phyloP scores from a whole-genome alignment of 2,329 filamentous ascomycete genomes.

The Clonostachys rosea region DNA sequence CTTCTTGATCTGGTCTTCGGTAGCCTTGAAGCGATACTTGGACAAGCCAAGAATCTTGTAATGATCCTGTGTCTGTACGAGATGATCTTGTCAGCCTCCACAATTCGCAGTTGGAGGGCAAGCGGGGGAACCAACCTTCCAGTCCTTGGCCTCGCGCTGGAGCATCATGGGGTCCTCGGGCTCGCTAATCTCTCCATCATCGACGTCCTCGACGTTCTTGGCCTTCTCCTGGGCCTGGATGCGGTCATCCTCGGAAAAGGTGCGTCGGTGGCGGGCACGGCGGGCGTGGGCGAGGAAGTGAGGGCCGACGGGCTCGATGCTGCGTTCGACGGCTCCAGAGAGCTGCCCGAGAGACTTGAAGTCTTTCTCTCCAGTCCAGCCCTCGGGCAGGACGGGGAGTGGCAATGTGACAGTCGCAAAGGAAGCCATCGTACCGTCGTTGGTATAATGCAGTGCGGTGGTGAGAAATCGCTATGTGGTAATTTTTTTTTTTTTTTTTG shows the following conservation, averaged over 20 bases:
- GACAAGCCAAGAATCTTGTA: constrained; percentile 93
- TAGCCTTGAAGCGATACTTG: constrained; percentile 89
- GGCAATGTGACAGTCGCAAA: constrained; percentile 56
- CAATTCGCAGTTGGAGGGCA: background rate
- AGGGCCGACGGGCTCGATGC: constrained; percentile 92
- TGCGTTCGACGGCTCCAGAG: constrained; percentile 74
- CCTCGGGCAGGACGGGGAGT: constrained; percentile 71
- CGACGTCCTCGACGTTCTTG: constrained; percentile 91
- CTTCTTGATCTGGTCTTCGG: constrained; percentile 97
- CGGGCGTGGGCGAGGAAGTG: constrained; percentile 97
- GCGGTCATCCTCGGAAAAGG: constrained; percentile 96
- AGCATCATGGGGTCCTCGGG: constrained; percentile 90
- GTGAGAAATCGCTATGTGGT: constrained; percentile 6
- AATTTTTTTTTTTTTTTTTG: constrained; percentile 4
- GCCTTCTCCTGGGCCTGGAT: constrained; percentile 93
- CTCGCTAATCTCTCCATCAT: constrained; percentile 89
- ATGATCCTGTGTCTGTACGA: constrained; percentile 81
- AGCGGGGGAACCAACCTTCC: constrained; percentile 68
- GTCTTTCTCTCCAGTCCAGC: constrained; percentile 85
- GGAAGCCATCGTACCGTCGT: constrained; percentile 52
- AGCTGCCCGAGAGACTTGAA: constrained; percentile 81
- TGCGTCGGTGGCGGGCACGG: constrained; percentile 92
- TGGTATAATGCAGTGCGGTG: constrained; percentile 7
- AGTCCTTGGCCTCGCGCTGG: constrained; percentile 93
- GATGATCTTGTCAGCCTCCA: background rate